Evolutionary conservation across 768 basidiomycete species (phyloP), one percentile per base, ranked within the genome.

Genomic region (Tricholoma sp.): DNA sequence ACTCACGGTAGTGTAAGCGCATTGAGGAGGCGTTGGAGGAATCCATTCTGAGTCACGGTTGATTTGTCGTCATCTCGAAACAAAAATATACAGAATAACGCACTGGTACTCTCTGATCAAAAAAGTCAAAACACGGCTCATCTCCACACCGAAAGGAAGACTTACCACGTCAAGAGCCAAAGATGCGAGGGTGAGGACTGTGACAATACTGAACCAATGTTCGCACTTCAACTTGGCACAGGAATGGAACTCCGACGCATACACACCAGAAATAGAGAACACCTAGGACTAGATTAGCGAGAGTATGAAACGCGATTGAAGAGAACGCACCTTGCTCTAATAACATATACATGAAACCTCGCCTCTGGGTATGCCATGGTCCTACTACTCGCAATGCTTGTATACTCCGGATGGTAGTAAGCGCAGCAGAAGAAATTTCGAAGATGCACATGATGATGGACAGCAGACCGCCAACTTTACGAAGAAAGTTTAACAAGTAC

Each of bases 361-460:
- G 56, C 9, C 59, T 63, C 18, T 63, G 60, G 2, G 55, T 52
- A 17, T 33, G 54, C 61, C 61, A 55, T 2, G 57, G 50, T 4
- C 63, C 63, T 13, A 57, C 58, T 1, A 60, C 58, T 37, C 55
- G 56, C 56, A 71, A 53, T 2, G 67, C 62, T 58, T 66, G 61
- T 3, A 71, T 31, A 34, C 62, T 64, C 32, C 68, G 59, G 28
- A 63, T 29, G 6, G 62, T 60, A 24, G 66, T 68, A 24, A 71
- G 54, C 13, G 61, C 54, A 0, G 65, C 64, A 4, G 68, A 63
- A 1, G 63, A 61, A 17, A 62, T 60, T 41, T 70, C 68, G 24
- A 70, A 71, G 1, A 67, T 56, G 10, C 61, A 59, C 67, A 67
- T 68, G 29, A 70, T 31, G 36, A 70, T 67, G 4, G 70, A 64